These are phyloP conservation scores for Heliamphora pulchella DNA, from an alignment of 179 eudicot genomes.

Conservation along the genomic window DNA sequence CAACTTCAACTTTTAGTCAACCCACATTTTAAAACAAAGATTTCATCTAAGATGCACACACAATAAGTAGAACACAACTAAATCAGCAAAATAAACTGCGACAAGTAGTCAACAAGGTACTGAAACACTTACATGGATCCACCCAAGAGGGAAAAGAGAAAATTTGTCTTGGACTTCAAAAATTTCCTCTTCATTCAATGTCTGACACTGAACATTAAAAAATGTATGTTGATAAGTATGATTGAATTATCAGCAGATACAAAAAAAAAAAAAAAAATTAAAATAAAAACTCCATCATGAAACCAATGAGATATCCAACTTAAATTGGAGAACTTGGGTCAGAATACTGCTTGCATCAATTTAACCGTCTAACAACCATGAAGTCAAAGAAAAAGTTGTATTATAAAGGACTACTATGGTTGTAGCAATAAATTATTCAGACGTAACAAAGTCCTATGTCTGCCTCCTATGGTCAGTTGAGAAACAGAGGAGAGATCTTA, in stretches of 20 bases:
- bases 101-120: not conserved
- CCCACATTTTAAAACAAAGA: not conserved
- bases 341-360: not conserved
- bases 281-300: not conserved
- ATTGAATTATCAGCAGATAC: not conserved
- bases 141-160: slow-evolving; percentile 89
- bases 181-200: slow-evolving; percentile 87
- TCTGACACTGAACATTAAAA: slow-evolving; percentile 62
- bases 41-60: not conserved
- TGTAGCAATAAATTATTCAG: not conserved
- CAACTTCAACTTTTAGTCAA: not conserved
- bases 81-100: not conserved
- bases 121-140: slow-evolving; percentile 83
- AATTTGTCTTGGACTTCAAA: slow-evolving; percentile 87
- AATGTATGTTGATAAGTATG: not conserved
- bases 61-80: not conserved
- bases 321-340: not conserved
- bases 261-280: not conserved
- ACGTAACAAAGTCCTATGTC: not conserved
- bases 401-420: too few species aligned
- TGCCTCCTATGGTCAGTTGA: too few species aligned
- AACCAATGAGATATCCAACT: not conserved
- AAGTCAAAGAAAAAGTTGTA: not conserved
- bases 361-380: not conserved
- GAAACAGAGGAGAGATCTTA: too few species aligned